Percentiles rank a stretch among this genome's conserved stretches.
phyloP scores from a whole-genome alignment of 768 basidiomycete species.

The Leccinum rimulosum region DNA sequence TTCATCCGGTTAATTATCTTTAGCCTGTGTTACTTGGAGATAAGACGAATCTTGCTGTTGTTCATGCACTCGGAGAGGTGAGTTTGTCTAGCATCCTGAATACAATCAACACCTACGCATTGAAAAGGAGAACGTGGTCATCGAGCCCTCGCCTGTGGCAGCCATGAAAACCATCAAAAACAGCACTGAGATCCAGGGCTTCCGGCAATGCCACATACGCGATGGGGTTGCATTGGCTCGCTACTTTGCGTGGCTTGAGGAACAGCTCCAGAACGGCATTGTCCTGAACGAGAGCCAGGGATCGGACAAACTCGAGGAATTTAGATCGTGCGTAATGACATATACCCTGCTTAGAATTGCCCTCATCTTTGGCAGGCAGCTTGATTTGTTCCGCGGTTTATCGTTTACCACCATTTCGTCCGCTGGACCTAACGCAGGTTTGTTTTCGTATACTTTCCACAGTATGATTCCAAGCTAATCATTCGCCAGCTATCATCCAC shows the following conservation, averaged over 20 bases:
- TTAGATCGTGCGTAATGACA: constrained; percentile 62
- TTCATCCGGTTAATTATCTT: background rate
- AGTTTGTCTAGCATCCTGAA: constrained; percentile 3
- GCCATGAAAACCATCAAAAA: constrained; percentile 84
- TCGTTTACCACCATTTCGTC: constrained; percentile 94
- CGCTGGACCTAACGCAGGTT: constrained; percentile 89
- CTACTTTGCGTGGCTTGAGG: constrained; percentile 96
- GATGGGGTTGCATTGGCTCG: constrained; percentile 85
- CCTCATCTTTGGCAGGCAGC: constrained; percentile 48
- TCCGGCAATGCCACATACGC: constrained; percentile 82
- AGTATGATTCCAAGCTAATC: background rate
- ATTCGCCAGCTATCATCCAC: constrained; percentile 78
- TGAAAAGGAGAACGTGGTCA: constrained; percentile 53
- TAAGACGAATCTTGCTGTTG: constrained; percentile 78
- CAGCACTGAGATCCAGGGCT: constrained; percentile 79
- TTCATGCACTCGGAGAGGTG: constrained; percentile 74
- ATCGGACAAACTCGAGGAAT: constrained; percentile 75
- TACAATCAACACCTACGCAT: background rate
- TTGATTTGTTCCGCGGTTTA: constrained; percentile 77
- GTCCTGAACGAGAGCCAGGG: constrained; percentile 77
- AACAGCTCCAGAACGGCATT: constrained; percentile 61
- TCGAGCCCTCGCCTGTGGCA: constrained; percentile 69
- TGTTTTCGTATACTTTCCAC: constrained; percentile 14
- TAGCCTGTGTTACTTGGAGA: constrained; percentile 76
- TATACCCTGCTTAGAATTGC: background rate